Base-by-base conservation (phyloP, 495 filamentous ascomycete genomes). In the Xylaria scruposa region DNA sequence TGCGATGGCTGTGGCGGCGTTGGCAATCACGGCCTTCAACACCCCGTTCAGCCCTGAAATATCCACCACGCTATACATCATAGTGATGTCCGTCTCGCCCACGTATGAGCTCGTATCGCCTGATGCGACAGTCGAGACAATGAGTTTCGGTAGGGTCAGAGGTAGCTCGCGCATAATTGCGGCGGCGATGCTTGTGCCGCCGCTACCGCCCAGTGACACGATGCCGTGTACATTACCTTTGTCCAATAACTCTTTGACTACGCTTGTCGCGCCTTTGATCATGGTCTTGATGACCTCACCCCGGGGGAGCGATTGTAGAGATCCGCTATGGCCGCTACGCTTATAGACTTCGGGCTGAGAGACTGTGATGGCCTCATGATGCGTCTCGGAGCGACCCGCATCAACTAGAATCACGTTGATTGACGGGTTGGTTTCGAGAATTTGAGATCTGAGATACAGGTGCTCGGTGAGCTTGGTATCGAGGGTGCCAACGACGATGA, bases 51-150 rank as follows among this genome's bases (percentile, higher is more conserved):
- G 72, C 4, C 91, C 91, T 3, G 91, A 90, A 59, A 93, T 86
- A 72, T 93, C 91, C 19, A 92, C 90, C 12, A 93, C 87, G 21
- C 84, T 85, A 72, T 91, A 90, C 88, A 92, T 91, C 82, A 93
- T 85, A 1, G 84, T 87, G 70, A 93, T 90, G 73, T 93, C 91
- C 0, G 85, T 85, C 76, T 92, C 89, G 53, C 86, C 89, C 3
- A 92, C 83, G 17, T 89, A 85, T 0, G 85, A 83, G 0, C 82
- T 81, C 1, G 87, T 85, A 71, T 92, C 87, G 4, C 90, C 88
- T 12, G 84, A 87, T 4, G 90, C 90, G 71, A 92, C 87, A 0
- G 91, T 93, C 24, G 87, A 89, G 0, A 93, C 89, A 68, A 93
- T 88, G 44, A 93, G 40, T 73, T 93, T 93, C 0, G 91, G 91